Evolutionary conservation across 805 yeast species (phyloP).

Genomic region (Ogataea trehalophila): DNA sequence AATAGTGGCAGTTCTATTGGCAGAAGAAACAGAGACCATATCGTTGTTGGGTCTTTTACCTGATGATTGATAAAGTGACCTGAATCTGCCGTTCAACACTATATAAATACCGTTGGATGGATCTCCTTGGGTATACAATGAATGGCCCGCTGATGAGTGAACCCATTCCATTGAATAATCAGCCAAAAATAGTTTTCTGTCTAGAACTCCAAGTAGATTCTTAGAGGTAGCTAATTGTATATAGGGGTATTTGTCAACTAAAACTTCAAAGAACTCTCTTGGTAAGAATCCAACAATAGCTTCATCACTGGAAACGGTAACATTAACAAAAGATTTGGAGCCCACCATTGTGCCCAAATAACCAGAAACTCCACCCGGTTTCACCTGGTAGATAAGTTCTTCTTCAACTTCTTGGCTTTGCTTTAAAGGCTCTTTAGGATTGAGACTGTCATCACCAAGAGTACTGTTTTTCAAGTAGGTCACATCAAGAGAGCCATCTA

Average conservation of each 20-base stretch:
- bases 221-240: slow-evolving; percentile 76
- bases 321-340: slow-evolving; percentile 68
- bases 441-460: neutral
- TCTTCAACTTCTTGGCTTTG: slow-evolving; percentile 18
- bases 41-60: slow-evolving; percentile 18
- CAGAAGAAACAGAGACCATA: neutral
- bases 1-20: slow-evolving; percentile 10
- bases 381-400: slow-evolving; percentile 50
- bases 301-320: slow-evolving; percentile 56
- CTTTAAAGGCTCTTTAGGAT: neutral
- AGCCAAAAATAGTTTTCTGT: slow-evolving; percentile 62
- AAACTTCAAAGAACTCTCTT: slow-evolving; percentile 51
- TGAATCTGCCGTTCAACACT: slow-evolving; percentile 80
- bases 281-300: slow-evolving; percentile 71
- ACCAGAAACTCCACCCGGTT: slow-evolving; percentile 83
- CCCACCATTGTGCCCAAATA: slow-evolving; percentile 79
- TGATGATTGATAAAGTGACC: slow-evolving; percentile 43
- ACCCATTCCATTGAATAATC: slow-evolving; percentile 96
- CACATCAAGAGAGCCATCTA: slow-evolving; percentile 74
- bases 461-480: slow-evolving; percentile 33
- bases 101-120: slow-evolving; percentile 87
- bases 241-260: slow-evolving; percentile 72
- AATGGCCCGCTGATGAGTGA: slow-evolving; percentile 81
- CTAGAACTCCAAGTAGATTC: slow-evolving; percentile 59
- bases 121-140: slow-evolving; percentile 76